Evolutionary conservation across 208 protist genomes (phyloP), one percentile per base, ranked within the genome.

Genomic region (Naegleria fowleri): DNA sequence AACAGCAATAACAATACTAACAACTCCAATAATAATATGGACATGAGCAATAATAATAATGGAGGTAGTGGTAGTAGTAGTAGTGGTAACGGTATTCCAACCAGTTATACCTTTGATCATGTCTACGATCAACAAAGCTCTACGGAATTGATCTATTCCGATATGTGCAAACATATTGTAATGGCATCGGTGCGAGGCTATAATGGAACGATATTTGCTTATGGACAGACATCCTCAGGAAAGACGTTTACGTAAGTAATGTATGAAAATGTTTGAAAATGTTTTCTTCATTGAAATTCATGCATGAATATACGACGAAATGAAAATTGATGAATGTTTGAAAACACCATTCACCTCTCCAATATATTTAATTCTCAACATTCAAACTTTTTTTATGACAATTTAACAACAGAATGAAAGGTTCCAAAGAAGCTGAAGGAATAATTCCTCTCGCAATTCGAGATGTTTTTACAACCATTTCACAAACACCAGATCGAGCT

Each of bases 151-250:
- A 48, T 90, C 6, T 90, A 76, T 79, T 6, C 67, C 1, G 33
- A 83, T 25, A 59, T 90, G 40, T n/a, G 29, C 19, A 52, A 90
- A 38, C 9, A 52, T 41, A 89, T 91, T 40, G 29, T 90, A 4
- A 22, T 13, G 3, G 6, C 19, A 55, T 29, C 41, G 11, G 41
- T 97, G 40, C 90, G 96, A 79, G 96, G 96, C 84, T 94, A 96
- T 91, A 97, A 97, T 91, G 96, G 95, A 25, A 94, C 95, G 16
- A 95, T 98, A 36, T 92, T 97, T 19, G 96, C 95, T 5, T 98
- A 98, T 93, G 96, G 96, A 22, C 94, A 96, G 25, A 98, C 96
- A 11, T 95, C 95, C 36, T 94, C 95, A 19, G 96, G 96, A 51
- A 98, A 98, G 90, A 98, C 96, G 67, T 43, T 38, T 33, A 86